These are phyloP conservation scores for Aspergillus persii DNA, from an alignment of 2,329 filamentous ascomycete genomes.

Conservation along the genomic window DNA sequence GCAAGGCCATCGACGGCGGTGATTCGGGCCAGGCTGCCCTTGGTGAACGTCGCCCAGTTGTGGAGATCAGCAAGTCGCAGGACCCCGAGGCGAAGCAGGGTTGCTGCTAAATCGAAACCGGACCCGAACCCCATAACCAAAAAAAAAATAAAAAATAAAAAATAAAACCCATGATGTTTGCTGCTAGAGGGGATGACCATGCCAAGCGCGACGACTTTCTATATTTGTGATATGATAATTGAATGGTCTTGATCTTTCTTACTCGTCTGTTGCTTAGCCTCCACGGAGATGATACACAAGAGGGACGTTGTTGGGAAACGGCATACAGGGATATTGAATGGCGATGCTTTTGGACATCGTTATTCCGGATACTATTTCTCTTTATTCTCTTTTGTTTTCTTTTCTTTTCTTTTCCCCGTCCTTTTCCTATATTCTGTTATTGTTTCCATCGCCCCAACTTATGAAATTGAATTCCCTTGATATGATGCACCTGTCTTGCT, in stretches of 20 bases:
- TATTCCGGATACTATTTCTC: conserved; percentile 16
- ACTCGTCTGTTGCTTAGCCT: conserved; percentile 35
- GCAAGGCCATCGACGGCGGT: conserved; percentile 90
- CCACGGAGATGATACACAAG: conserved; percentile 35
- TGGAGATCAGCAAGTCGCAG: conserved; percentile 82
- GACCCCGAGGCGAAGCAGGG: conserved; percentile 70
- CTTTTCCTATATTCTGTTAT: conserved; percentile 17
- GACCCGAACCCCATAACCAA: too few species aligned
- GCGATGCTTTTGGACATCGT: conserved; percentile 24
- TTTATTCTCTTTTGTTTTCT: conserved; percentile 19
- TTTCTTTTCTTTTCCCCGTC: conserved; percentile 18
- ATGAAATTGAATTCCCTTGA: conserved; percentile 19
- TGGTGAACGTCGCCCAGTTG: conserved; percentile 71
- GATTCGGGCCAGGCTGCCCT: conserved; percentile 78
- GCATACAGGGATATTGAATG: conserved; percentile 25
- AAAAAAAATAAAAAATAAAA: neutral
- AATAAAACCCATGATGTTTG: conserved; percentile 2
- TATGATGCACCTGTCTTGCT: neutral
- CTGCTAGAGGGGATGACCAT: conserved; percentile 21
- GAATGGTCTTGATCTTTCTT: conserved; percentile 37
- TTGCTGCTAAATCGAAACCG: conserved; percentile 37
- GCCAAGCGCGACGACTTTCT: conserved; percentile 35
- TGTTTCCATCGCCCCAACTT: conserved; percentile 17
- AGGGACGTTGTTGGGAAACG: conserved; percentile 30
- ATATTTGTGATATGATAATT: conserved; percentile 40